These are phyloP conservation scores for Pseudoperonospora humuli DNA, from an alignment of 352 stramenopile species.

Conservation along the genomic window DNA sequence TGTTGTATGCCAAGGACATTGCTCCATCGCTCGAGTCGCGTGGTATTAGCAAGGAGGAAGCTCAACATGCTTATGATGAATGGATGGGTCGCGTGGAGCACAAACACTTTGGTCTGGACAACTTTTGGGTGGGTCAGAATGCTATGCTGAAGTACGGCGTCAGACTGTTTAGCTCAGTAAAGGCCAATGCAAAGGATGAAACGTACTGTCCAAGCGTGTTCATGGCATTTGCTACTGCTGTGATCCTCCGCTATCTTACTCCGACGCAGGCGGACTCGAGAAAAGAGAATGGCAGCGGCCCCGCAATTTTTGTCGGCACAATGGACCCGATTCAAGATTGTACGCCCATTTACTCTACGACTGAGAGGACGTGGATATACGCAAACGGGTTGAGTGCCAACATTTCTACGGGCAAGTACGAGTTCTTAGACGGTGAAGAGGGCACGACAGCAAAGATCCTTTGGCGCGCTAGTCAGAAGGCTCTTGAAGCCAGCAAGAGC, in stretches of 20 bases:
- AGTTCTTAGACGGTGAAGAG: conserved; percentile 42
- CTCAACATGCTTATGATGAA: conserved; percentile 57
- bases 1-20: conserved; percentile 77
- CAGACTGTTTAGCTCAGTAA: conserved; percentile 32
- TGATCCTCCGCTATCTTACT: conserved; percentile 46
- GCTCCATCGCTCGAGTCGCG: conserved; percentile 33
- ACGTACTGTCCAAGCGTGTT: conserved; percentile 26
- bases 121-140: conserved; percentile 92
- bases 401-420: conserved; percentile 49
- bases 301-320: conserved; percentile 33
- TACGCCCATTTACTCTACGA: conserved; percentile 22
- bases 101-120: conserved; percentile 83
- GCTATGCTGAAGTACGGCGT: conserved; percentile 48
- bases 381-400: conserved; percentile 35
- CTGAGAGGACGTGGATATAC: conserved; percentile 46
- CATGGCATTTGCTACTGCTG: conserved; percentile 46
- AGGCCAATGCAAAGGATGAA: conserved; percentile 16
- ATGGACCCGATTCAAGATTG: conserved; percentile 46
- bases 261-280: conserved; percentile 29
- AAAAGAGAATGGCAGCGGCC: conserved; percentile 1
- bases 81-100: conserved; percentile 84
- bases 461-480: conserved; percentile 18
- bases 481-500: conserved; percentile 27
- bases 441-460: conserved; percentile 23
- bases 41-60: conserved; percentile 23